Evolutionary conservation across 2,329 filamentous ascomycete species (phyloP).

Genomic region (Colletotrichum liriopes): DNA sequence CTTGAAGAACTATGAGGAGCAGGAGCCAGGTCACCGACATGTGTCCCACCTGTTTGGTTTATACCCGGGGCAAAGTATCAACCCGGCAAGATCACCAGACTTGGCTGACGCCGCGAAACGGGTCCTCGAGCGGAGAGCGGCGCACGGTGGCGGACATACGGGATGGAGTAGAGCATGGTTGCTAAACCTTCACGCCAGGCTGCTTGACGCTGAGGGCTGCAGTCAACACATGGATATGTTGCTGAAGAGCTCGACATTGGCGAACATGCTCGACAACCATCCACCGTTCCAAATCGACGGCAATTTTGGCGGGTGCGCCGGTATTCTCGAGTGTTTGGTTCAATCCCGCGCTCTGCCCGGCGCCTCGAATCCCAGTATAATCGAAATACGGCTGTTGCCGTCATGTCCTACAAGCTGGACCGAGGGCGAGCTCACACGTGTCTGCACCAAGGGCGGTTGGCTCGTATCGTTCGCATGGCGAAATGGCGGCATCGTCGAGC

Average conservation of each 20-base stretch:
- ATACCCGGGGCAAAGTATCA: slow-evolving; percentile 56
- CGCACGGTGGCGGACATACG: slow-evolving; percentile 61
- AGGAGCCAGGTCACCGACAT: slow-evolving; percentile 66
- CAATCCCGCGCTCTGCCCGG: slow-evolving; percentile 22
- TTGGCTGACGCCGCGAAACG: slow-evolving; percentile 49
- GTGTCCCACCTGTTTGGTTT: slow-evolving; percentile 66
- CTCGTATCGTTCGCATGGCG: slow-evolving; percentile 31
- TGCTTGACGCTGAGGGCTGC: slow-evolving; percentile 54
- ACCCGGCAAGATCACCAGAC: slow-evolving; percentile 38
- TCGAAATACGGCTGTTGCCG: slow-evolving; percentile 34
- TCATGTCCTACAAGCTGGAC: slow-evolving; percentile 33
- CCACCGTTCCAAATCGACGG: slow-evolving; percentile 65
- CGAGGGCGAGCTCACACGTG: slow-evolving; percentile 9
- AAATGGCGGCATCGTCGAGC: slow-evolving; percentile 21
- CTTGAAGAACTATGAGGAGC: slow-evolving; percentile 55
- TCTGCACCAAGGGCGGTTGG: slow-evolving; percentile 36
- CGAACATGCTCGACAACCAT: slow-evolving; percentile 47
- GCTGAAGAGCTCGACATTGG: slow-evolving; percentile 33
- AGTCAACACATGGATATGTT: slow-evolving; percentile 38
- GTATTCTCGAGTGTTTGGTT: slow-evolving; percentile 49
- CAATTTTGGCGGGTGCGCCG: slow-evolving; percentile 63
- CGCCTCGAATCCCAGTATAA: not conserved
- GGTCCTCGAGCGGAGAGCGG: slow-evolving; percentile 49
- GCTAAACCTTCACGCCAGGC: slow-evolving; percentile 61
- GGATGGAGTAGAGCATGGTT: slow-evolving; percentile 66